Evolutionary conservation across 306 rosid species (phyloP).

Genomic region (Vigna reflexopilosa): DNA sequence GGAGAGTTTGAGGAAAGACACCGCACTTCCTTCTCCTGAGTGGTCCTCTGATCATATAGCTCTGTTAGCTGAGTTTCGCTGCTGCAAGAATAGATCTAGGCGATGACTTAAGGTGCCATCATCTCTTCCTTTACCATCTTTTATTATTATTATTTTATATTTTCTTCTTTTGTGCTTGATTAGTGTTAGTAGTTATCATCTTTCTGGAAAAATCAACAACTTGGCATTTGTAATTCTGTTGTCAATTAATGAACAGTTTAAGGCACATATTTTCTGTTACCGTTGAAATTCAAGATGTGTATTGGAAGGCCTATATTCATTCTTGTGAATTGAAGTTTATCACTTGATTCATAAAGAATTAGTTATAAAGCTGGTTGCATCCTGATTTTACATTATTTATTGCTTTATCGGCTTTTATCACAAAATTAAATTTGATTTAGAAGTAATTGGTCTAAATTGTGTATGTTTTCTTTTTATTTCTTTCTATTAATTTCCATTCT

Average conservation of each 20-base stretch:
- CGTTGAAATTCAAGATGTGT: not conserved
- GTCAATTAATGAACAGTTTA: not conserved
- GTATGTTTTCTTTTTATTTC: not conserved
- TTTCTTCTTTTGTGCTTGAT: not conserved
- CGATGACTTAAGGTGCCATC: constrained; percentile 71
- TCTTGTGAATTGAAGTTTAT: not conserved
- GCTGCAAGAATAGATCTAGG: constrained; percentile 88
- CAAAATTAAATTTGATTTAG: not conserved
- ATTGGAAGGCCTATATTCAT: constrained; percentile 1
- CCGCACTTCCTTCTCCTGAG: constrained; percentile 98
- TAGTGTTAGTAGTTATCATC: constrained; percentile 7
- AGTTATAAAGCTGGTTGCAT: not conserved
- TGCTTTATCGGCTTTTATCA: not conserved
- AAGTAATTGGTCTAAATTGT: not conserved
- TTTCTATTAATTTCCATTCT: not conserved
- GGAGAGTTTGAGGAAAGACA: constrained; percentile 97
- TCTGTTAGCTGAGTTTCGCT: constrained; percentile 93
- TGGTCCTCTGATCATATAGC: constrained; percentile 99
- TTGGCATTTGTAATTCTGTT: not conserved
- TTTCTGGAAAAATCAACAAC: not conserved
- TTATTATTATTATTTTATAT: not conserved
- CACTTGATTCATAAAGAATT: not conserved
- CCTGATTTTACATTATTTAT: not conserved
- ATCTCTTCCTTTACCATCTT: not conserved
- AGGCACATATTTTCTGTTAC: not conserved